Percentiles rank a stretch among this genome's conserved stretches.
Evolutionary conservation across 176 grass and related monocot species (phyloP).

Genomic region (Oryza meridionalis): DNA sequence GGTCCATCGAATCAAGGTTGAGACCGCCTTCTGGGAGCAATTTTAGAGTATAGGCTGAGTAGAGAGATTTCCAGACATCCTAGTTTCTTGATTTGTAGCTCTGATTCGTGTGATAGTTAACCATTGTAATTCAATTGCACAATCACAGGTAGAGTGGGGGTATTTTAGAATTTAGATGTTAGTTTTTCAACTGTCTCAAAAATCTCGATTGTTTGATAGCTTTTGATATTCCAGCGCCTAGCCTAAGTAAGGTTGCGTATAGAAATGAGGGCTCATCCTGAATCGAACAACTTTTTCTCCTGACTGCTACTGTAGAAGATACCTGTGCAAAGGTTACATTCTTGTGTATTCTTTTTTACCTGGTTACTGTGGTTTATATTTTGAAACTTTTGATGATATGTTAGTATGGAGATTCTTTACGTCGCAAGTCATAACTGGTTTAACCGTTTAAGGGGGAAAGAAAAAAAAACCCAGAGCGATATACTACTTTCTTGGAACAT

Average conservation of each 20-base stretch:
- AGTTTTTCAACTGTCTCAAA: conserved; percentile 19
- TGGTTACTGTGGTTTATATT: neutral
- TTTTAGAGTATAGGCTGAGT: conserved; percentile 61
- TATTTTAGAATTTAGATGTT: conserved; percentile 16
- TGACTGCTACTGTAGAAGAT: neutral
- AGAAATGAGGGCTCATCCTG: conserved; percentile 22
- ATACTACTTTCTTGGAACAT: neutral
- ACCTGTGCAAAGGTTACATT: neutral
- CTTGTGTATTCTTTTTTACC: neutral
- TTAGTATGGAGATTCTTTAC: neutral
- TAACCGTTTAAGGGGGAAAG: neutral
- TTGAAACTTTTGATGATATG: neutral
- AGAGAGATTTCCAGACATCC: neutral
- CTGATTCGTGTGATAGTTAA: conserved; percentile 30
- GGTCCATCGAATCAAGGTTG: conserved; percentile 48
- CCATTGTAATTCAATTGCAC: conserved; percentile 57
- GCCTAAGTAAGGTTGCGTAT: conserved; percentile 31
- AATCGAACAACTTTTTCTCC: neutral
- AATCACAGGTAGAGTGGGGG: conserved; percentile 35
- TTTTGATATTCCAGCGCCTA: conserved; percentile 4
- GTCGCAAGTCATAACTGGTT: too few relatives aligned
- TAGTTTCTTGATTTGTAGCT: conserved; percentile 43
- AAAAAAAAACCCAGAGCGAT: neutral
- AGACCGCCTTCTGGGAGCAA: conserved; percentile 77
- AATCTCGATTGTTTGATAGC: neutral